Evolutionary conservation across 75 land plant genomes (phyloP), one percentile per base, ranked within the genome.

Genomic region (Selaginella tamariscina): DNA sequence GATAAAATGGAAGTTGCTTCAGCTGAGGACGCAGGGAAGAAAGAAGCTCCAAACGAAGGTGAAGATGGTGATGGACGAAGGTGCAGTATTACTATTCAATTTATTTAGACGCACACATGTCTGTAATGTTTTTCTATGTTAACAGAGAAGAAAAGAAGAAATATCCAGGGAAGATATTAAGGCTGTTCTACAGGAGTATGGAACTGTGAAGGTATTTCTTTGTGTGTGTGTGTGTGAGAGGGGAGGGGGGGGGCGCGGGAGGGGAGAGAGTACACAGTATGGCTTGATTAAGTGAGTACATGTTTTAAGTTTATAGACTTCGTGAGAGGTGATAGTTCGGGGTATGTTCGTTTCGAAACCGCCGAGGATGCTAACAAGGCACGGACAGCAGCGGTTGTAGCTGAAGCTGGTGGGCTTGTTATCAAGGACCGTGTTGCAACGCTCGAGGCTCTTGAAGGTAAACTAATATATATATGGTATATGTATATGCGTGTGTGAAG

Each of bases 371-470:
- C 82, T 44, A 79, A 82, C 54, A 90, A 95, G 75, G 86, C 92
- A 63, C 86, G 89, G 33, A 83, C 89, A 39, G 86, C 84, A 65
- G 96, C 97, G 33, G 87, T 80, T 1, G 66, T 91, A 0, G 67
- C 80, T 32, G 85, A 84, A 27, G 83, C 76, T 56, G 97, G 97
- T 30, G 92, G 92, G 54, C 57, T 95, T 30, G 29, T 67, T 31
- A 86, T 95, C 39, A 88, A 84, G 67, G 76, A 82, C 26, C 76
- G 72, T 59, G 31, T 85, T 28, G 89, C 81, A 56, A 74, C 68
- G 29, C 69, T 95, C 32, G 97, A 90, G 68, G 85, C 89, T 31
- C 80, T 95, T 15, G 87, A 89, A 54, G 99, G 99, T 94, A 70
- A 18, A 73, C 23, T 26, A 0, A n/a, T 24, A 31, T 54, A 15